Percentiles rank a stretch among this genome's conserved stretches.
phyloP scores from a whole-genome alignment of 2,329 filamentous ascomycete genomes.

The Aspergillus sojae region DNA sequence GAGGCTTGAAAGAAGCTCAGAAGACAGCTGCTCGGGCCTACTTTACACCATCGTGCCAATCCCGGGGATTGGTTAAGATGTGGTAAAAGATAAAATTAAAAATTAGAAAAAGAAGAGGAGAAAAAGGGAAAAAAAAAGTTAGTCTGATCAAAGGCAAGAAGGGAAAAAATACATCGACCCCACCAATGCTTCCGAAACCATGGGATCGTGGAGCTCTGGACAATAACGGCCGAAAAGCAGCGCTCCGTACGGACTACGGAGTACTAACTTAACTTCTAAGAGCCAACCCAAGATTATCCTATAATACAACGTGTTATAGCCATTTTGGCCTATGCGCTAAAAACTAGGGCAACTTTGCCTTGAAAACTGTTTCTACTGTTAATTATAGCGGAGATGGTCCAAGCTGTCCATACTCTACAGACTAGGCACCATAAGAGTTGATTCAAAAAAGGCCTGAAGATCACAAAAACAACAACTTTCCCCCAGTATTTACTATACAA shows the following conservation, averaged over 20 bases:
- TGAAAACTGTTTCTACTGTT: neutral
- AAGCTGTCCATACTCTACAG: neutral
- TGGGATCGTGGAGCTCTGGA: slow-evolving; percentile 4
- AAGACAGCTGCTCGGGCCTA: neutral
- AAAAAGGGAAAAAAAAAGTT: slow-evolving; percentile 10
- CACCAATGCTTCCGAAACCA: neutral
- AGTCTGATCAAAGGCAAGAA: neutral
- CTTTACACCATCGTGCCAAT: neutral
- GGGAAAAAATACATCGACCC: neutral
- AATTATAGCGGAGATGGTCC: neutral
- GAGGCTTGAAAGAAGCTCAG: neutral
- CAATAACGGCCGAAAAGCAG: slow-evolving; percentile 5
- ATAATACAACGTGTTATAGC: neutral
- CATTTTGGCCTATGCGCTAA: neutral
- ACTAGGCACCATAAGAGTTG: neutral
- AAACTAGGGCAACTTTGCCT: slow-evolving; percentile 2
- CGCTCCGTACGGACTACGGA: neutral
- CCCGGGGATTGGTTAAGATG: neutral
- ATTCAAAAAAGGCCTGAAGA: neutral
- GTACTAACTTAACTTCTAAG: neutral
- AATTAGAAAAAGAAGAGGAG: neutral
- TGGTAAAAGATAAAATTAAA: neutral
- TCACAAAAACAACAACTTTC: neutral
- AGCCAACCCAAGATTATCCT: neutral
- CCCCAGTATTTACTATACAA: neutral